phyloP scores from a whole-genome alignment of 202 grass and related monocot species.

The Saccharum hybrid region DNA sequence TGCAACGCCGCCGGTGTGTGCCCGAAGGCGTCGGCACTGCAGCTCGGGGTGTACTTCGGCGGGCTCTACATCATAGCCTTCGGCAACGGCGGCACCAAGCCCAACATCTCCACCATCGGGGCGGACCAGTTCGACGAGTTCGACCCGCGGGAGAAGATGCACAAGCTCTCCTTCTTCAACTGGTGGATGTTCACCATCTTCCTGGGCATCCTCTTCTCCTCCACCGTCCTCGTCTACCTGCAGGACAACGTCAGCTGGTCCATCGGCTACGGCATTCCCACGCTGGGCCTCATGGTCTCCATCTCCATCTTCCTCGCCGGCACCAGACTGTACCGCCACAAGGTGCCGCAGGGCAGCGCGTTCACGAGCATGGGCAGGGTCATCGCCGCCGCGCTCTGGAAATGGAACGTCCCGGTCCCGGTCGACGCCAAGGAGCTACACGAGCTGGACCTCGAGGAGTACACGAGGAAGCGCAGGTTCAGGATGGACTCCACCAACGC shows the following conservation, averaged over 20 bases:
- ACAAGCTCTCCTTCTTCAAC: constrained; percentile 94
- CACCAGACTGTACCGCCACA: constrained; percentile 66
- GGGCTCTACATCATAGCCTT: constrained; percentile 73
- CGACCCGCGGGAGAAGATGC: constrained; percentile 57
- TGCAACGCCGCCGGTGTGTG: constrained; percentile 47
- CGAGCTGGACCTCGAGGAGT: constrained; percentile 57
- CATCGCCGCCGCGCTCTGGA: constrained; percentile 50
- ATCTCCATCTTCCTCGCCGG: constrained; percentile 52
- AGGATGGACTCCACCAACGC: constrained; percentile 54
- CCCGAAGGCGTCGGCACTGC: constrained; percentile 46
- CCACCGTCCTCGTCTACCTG: constrained; percentile 80
- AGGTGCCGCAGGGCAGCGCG: constrained; percentile 55
- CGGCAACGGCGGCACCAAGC: constrained; percentile 76
- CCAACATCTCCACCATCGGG: constrained; percentile 88
- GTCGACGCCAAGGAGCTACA: constrained; percentile 54
- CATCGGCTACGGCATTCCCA: constrained; percentile 77
- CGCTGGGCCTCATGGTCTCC: constrained; percentile 53
- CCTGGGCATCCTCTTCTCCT: constrained; percentile 78
- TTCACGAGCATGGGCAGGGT: constrained; percentile 59
- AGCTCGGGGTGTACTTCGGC: constrained; percentile 65
- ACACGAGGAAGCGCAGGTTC: constrained; percentile 41
- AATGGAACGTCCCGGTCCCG: constrained; percentile 42
- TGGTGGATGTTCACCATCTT: constrained; percentile 96
- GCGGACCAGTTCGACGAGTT: constrained; percentile 93
- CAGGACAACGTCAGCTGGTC: constrained; percentile 85